These are phyloP conservation scores for Clonostachys sp. DNA, from an alignment of 2,329 filamentous ascomycete genomes.

Conservation along the genomic window DNA sequence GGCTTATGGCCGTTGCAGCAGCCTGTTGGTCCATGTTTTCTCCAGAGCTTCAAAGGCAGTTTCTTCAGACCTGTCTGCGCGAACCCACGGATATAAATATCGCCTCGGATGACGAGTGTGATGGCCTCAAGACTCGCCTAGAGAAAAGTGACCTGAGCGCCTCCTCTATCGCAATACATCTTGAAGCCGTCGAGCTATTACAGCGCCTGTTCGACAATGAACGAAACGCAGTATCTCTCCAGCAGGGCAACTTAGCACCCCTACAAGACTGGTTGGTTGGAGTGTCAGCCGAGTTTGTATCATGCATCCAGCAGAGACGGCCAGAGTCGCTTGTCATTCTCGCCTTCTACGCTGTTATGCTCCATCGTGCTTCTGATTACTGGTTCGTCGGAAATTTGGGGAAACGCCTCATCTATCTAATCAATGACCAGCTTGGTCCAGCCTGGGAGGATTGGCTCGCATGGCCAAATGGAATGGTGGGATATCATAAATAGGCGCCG, in stretches of 20 bases:
- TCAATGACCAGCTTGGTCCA: slow-evolving; percentile 17
- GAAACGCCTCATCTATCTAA: slow-evolving; percentile 14
- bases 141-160: slow-evolving; percentile 9
- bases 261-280: slow-evolving; percentile 1
- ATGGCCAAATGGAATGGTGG: background rate
- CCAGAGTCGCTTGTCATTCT: slow-evolving; percentile 30
- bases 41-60: no score
- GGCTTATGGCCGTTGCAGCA: slow-evolving; percentile 10
- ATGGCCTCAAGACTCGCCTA: slow-evolving; percentile 2
- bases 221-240: slow-evolving; percentile 10
- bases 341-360: slow-evolving; percentile 31
- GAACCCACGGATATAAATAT: background rate
- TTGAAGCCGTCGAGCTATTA: slow-evolving; percentile 14
- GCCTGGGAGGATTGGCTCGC: slow-evolving; percentile 21
- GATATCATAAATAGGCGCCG: no score
- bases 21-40: no score
- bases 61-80: background rate
- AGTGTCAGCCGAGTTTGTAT: slow-evolving; percentile 18
- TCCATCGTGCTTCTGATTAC: slow-evolving; percentile 22
- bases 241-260: background rate
- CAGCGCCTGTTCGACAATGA: slow-evolving; percentile 21
- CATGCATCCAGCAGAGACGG: slow-evolving; percentile 20
- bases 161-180: slow-evolving; percentile 5
- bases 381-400: slow-evolving; percentile 24
- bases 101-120: background rate